phyloP scores from a whole-genome alignment of 768 basidiomycete genomes.

The Lentinula boryana region DNA sequence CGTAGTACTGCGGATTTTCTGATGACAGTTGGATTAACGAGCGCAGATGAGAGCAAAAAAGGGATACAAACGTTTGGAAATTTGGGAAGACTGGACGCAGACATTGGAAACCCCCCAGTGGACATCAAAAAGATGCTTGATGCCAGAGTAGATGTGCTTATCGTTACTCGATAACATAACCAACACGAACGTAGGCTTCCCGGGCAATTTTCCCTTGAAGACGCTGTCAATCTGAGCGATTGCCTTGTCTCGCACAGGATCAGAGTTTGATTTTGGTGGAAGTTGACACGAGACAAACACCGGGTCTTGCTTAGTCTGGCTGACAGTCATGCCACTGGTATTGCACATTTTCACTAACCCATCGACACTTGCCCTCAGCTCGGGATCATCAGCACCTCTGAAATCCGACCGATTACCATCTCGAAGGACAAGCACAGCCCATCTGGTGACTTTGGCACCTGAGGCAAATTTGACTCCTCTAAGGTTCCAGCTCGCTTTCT shows the following conservation, averaged over 20 bases:
- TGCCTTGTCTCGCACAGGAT: slow-evolving; percentile 49
- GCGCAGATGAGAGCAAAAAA: slow-evolving; percentile 20
- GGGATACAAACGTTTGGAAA: slow-evolving; percentile 56
- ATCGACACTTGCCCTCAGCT: slow-evolving; percentile 35
- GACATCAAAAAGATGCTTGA: slow-evolving; percentile 70
- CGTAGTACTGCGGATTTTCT: slow-evolving; percentile 67
- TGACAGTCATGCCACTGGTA: slow-evolving; percentile 55
- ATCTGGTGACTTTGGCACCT: slow-evolving; percentile 51
- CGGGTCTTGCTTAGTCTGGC: slow-evolving; percentile 22
- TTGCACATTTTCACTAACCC: slow-evolving; percentile 62
- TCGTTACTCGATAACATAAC: slow-evolving; percentile 66
- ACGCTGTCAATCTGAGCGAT: slow-evolving; percentile 36
- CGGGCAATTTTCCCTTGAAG: slow-evolving; percentile 30
- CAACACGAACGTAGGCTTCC: slow-evolving; percentile 52
- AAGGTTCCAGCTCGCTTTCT: slow-evolving; percentile 77
- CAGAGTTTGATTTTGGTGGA: slow-evolving; percentile 43
- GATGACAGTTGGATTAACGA: slow-evolving; percentile 12
- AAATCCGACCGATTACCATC: slow-evolving; percentile 67
- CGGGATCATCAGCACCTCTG: slow-evolving; percentile 41
- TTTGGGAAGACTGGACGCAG: slow-evolving; percentile 68
- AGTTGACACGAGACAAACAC: slow-evolving; percentile 34
- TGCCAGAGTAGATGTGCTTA: slow-evolving; percentile 69
- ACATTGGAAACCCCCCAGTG: slow-evolving; percentile 66
- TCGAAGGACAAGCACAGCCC: slow-evolving; percentile 65
- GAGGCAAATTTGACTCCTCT: slow-evolving; percentile 55